Evolutionary conservation across 2,329 filamentous ascomycete genomes (phyloP).

Genomic region (Myotisia sp.): DNA sequence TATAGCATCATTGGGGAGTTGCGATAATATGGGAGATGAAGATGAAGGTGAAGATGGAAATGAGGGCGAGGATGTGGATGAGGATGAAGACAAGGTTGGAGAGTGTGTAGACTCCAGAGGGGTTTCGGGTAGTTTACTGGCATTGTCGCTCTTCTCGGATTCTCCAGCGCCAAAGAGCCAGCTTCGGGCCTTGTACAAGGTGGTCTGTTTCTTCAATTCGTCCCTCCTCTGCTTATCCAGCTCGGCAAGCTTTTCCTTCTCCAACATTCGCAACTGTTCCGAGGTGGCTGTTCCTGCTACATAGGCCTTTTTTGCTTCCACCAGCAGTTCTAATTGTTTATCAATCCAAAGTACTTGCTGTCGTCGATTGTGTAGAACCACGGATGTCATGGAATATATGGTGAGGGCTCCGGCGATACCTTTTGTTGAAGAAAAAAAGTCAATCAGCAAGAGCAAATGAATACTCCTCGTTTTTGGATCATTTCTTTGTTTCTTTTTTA

Average conservation of each 20-base stretch:
- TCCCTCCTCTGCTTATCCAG: constrained; percentile 27
- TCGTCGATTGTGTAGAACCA: constrained; percentile 53
- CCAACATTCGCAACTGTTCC: constrained; percentile 31
- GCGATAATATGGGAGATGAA: background rate
- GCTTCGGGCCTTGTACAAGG: constrained; percentile 26
- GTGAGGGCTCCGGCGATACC: constrained; percentile 48
- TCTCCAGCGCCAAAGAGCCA: constrained; percentile 24
- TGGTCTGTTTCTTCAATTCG: constrained; percentile 26
- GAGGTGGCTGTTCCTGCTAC: constrained; percentile 26
- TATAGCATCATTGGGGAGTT: too few species aligned
- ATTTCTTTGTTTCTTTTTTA: too few species aligned
- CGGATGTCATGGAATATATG: constrained; percentile 50
- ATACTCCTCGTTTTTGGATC: too few species aligned
- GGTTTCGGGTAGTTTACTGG: background rate
- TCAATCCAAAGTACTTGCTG: constrained; percentile 50
- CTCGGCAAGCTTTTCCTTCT: constrained; percentile 32
- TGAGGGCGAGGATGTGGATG: background rate
- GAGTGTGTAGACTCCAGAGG: too few species aligned
- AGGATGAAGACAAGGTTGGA: background rate
- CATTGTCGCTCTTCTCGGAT: background rate
- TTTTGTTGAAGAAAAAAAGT: constrained; percentile 15
- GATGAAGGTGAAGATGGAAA: too few species aligned
- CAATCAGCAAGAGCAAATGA: constrained; percentile 3
- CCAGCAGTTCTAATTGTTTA: constrained; percentile 29
- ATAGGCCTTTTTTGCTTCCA: constrained; percentile 30